These are phyloP conservation scores for Glaciozyma martinii DNA, from an alignment of 768 basidiomycete genomes.

Conservation along the genomic window DNA sequence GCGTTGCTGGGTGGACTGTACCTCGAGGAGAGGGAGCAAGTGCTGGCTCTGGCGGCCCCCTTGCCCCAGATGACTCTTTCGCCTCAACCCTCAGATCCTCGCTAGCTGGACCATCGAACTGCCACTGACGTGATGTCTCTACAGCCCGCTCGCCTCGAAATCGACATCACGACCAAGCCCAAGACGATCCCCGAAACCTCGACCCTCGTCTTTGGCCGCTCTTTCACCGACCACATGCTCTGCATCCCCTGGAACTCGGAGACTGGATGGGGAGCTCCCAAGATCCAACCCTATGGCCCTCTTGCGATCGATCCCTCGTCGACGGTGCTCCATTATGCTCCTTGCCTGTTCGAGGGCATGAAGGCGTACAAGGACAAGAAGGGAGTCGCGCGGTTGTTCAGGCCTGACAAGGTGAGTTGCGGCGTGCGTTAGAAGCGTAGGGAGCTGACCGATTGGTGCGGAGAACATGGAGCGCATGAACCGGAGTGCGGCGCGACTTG, in stretches of 20 bases:
- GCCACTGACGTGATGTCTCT: neutral
- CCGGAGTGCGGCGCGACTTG: constrained; percentile 55
- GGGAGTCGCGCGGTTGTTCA: constrained; percentile 64
- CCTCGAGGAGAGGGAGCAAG: too few species aligned
- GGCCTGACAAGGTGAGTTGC: constrained; percentile 53
- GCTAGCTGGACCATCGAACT: too few species aligned
- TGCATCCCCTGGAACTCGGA: constrained; percentile 51
- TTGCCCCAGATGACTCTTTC: too few species aligned
- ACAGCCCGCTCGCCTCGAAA: neutral
- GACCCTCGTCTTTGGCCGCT: constrained; percentile 68
- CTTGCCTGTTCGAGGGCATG: constrained; percentile 77
- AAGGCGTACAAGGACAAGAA: constrained; percentile 41
- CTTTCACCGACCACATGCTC: constrained; percentile 47
- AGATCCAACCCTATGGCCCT: constrained; percentile 73
- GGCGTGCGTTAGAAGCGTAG: too few species aligned
- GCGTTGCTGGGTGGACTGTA: too few species aligned
- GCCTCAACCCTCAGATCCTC: too few species aligned
- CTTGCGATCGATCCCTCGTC: constrained; percentile 63
- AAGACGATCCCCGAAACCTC: neutral
- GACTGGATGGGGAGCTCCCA: constrained; percentile 73
- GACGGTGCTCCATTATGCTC: constrained; percentile 86
- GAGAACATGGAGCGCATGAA: constrained; percentile 93
- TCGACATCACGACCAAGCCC: neutral
- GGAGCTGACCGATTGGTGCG: too few species aligned
- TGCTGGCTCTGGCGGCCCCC: too few species aligned